Percentiles rank a stretch among this genome's conserved stretches.
These are phyloP conservation scores for Cystobasidium ongulense DNA, from an alignment of 768 basidiomycete species.

Conservation along the genomic window DNA sequence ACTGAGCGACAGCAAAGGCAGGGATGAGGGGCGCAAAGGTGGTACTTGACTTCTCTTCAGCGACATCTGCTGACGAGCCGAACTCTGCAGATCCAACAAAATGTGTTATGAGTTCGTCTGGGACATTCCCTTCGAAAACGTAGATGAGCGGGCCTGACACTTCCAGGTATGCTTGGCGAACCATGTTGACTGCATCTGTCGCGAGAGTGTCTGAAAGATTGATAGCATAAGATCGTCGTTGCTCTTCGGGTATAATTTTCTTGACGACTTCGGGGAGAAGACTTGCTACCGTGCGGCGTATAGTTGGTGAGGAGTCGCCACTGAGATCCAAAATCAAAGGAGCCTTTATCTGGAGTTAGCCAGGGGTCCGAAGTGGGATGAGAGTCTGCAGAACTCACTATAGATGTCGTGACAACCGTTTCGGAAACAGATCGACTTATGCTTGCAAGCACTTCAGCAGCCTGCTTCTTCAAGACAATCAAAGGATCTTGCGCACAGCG, in stretches of 20 bases:
- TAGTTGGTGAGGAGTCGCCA: not conserved
- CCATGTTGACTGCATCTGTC: not conserved
- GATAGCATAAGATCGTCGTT: not conserved
- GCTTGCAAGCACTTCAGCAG: not conserved
- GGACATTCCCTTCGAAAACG: constrained; percentile 11
- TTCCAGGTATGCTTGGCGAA: constrained; percentile 18
- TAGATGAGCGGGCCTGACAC: constrained; percentile 20
- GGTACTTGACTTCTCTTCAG: not conserved
- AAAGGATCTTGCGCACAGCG: not conserved
- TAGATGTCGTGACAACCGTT: not conserved
- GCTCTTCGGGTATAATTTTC: not conserved
- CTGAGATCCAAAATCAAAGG: not conserved
- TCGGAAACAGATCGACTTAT: not conserved
- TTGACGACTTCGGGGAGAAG: not conserved
- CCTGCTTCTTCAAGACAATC: not conserved
- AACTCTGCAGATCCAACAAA: not conserved
- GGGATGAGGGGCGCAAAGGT: constrained; percentile 31
- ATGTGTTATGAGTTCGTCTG: constrained; percentile 1
- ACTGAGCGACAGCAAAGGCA: constrained; percentile 33
- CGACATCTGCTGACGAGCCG: not conserved
- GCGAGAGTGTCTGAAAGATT: not conserved
- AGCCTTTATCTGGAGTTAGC: not conserved
- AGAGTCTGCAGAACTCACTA: not conserved
- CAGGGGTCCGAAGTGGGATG: not conserved
- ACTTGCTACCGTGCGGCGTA: not conserved